phyloP scores from a whole-genome alignment of 345 rosid genomes.

The Litchi chinensis region DNA sequence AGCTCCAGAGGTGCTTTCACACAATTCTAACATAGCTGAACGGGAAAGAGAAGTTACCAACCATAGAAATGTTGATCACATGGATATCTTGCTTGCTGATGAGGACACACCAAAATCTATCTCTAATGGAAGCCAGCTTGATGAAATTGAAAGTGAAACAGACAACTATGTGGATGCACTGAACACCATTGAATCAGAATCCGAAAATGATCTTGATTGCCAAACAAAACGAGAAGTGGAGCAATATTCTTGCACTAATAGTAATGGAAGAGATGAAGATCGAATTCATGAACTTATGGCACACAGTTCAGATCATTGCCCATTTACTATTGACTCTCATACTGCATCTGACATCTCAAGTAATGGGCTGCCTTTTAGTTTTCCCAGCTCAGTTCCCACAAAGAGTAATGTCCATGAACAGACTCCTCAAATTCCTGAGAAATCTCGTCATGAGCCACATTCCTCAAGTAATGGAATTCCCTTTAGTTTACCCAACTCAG shows the following conservation, averaged over 20 bases:
- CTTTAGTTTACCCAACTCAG: conserved; percentile 29
- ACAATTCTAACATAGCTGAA: conserved; percentile 36
- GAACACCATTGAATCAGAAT: conserved; percentile 81
- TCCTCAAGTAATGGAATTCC: conserved; percentile 30
- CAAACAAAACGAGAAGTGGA: conserved; percentile 50
- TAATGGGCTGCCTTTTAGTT: conserved; percentile 26
- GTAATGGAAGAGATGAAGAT: conserved; percentile 29
- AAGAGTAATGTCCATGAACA: conserved; percentile 34
- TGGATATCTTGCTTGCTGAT: conserved; percentile 31
- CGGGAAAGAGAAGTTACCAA: conserved; percentile 26
- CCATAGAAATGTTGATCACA: conserved; percentile 30
- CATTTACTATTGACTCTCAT: conserved; percentile 33
- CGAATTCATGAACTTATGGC: conserved; percentile 17
- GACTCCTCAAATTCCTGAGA: conserved; percentile 32
- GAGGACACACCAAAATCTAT: conserved; percentile 36
- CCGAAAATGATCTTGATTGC: conserved; percentile 54
- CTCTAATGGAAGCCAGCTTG: conserved; percentile 30
- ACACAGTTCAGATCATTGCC: conserved; percentile 23
- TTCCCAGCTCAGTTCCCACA: conserved; percentile 36
- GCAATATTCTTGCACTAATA: conserved; percentile 28
- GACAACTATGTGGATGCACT: conserved; percentile 84
- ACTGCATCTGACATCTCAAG: conserved; percentile 27
- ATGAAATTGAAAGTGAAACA: conserved; percentile 75
- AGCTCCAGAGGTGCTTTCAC: conserved; percentile 31
- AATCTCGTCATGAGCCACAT: conserved; percentile 35